A percentile compares a stretch with the other conserved stretches of the same genome.
phyloP scores from a whole-genome alignment of 2,329 filamentous ascomycete genomes.

The Juglanconis sp. region DNA sequence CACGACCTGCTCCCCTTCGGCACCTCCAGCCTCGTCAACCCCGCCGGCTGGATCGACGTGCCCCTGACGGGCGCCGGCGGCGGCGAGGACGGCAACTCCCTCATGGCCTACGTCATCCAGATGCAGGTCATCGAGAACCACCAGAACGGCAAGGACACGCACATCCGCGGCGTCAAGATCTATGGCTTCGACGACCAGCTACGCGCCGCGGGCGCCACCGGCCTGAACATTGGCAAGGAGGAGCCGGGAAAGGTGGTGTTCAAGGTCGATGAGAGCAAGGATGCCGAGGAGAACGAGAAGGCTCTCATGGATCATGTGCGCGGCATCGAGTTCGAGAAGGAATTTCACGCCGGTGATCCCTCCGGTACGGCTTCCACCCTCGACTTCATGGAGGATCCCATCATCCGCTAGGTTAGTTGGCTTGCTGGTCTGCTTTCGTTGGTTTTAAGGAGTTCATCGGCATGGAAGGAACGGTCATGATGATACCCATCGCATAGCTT shows the following conservation, averaged over 20 bases:
- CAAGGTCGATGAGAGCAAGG: constrained; percentile 29
- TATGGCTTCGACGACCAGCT: constrained; percentile 59
- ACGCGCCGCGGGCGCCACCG: constrained; percentile 32
- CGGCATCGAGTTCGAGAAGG: constrained; percentile 23
- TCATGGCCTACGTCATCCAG: constrained; percentile 86
- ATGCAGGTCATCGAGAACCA: constrained; percentile 93
- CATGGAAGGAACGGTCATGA: constrained; percentile 1
- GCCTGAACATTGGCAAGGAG: constrained; percentile 30
- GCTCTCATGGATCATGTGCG: constrained; percentile 30
- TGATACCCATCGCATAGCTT: constrained; percentile 1
- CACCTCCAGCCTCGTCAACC: constrained; percentile 72
- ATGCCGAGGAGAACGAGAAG: constrained; percentile 31
- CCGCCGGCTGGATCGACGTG: constrained; percentile 88
- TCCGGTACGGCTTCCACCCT: constrained; percentile 19
- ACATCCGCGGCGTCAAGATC: constrained; percentile 87
- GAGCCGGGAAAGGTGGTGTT: constrained; percentile 24
- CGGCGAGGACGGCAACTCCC: constrained; percentile 65
- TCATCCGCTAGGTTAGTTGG: constrained; percentile 6
- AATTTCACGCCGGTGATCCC: background rate
- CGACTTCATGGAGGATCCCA: constrained; percentile 18
- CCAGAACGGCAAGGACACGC: constrained; percentile 99
- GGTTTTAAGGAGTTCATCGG: background rate
- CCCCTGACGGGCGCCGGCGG: constrained; percentile 55
- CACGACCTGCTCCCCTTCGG: constrained; percentile 90
- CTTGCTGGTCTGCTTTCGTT: background rate